A percentile compares a stretch with the other conserved stretches of the same genome.
Evolutionary conservation across 169 alveolate species (phyloP).

Genomic region (Plasmodium cynomolgi): DNA sequence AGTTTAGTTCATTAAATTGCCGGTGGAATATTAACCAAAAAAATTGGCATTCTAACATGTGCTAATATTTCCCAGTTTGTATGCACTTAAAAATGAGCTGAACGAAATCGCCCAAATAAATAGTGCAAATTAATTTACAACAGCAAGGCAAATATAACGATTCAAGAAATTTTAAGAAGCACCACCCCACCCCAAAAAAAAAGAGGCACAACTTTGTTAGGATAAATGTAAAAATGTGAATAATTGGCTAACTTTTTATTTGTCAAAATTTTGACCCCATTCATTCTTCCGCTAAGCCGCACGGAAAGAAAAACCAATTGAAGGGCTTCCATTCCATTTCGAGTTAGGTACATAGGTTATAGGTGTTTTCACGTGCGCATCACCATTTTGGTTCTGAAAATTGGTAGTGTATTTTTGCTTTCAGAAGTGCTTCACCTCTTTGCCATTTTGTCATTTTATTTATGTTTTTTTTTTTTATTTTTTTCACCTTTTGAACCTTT

Average conservation of each 20-base stretch:
- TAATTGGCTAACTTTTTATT: background rate
- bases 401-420: background rate
- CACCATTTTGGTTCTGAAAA: background rate
- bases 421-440: background rate
- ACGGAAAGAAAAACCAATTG: background rate
- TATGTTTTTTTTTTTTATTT: background rate
- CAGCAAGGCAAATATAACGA: background rate
- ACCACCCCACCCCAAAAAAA: background rate
- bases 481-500: background rate
- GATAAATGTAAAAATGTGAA: background rate
- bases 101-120: background rate
- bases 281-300: background rate
- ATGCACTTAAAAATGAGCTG: background rate
- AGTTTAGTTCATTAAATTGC: background rate
- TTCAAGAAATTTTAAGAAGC: background rate
- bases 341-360: background rate
- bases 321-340: background rate
- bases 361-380: background rate
- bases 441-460: background rate
- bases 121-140: background rate
- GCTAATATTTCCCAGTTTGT: background rate
- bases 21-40: background rate
- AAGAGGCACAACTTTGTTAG: background rate
- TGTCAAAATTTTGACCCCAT: background rate
- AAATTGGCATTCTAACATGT: background rate